These are phyloP conservation scores for Fusarium mundagurra DNA, from an alignment of 2,329 filamentous ascomycete species.

Conservation along the genomic window DNA sequence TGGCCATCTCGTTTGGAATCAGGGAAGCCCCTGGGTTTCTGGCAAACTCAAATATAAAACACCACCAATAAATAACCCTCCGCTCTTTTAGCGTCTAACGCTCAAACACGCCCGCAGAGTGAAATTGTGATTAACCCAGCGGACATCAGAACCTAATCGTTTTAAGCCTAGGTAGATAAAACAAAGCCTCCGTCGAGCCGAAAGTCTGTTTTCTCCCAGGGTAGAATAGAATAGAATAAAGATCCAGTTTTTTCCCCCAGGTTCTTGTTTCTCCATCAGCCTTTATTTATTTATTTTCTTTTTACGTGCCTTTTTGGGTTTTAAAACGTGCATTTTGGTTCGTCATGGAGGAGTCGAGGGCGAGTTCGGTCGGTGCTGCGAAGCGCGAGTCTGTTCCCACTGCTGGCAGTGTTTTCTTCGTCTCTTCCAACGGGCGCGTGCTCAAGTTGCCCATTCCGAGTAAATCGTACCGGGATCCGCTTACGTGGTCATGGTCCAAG, in stretches of 20 bases:
- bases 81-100: not conserved
- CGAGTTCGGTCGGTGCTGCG: not conserved
- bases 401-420: conserved; percentile 40
- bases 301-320: not conserved
- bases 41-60: not conserved
- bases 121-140: not conserved
- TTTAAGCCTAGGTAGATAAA: not conserved
- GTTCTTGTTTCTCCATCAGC: not conserved
- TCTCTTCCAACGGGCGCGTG: conserved; percentile 27
- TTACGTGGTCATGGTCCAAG: conserved; percentile 27
- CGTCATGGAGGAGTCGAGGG: conserved; percentile 9
- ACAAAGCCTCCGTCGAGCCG: not conserved
- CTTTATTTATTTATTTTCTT: not conserved
- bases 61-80: conserved; percentile 3
- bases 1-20: not conserved
- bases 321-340: not conserved
- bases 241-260: not conserved
- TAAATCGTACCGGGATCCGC: conserved; percentile 26
- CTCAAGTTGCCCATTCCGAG: conserved; percentile 33
- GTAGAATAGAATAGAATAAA: not conserved
- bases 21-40: conserved; percentile 2
- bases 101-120: conserved; percentile 13
- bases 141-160: not conserved
- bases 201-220: not conserved
- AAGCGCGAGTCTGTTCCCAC: conserved; percentile 27